These are phyloP conservation scores for Aplosporella prunicola DNA, from an alignment of 2,329 filamentous ascomycete genomes.

Conservation along the genomic window DNA sequence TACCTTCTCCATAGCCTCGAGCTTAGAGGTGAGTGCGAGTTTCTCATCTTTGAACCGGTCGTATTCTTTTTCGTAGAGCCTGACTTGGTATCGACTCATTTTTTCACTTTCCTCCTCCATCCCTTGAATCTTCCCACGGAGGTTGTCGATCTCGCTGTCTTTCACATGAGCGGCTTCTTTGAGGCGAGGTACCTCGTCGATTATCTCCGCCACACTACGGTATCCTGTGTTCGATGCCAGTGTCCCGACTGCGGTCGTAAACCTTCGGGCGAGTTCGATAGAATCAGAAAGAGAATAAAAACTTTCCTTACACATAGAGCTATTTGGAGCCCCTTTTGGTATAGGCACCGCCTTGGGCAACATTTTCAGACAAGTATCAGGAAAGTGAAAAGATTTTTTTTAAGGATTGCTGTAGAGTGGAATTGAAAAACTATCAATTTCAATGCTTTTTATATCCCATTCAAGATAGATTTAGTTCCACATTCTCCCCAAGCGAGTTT, in stretches of 20 bases:
- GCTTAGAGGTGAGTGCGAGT: not conserved
- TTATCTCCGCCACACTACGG: not conserved
- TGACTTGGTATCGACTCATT: not conserved
- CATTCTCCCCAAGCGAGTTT: no score
- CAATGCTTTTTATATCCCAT: no score
- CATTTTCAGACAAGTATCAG: no score
- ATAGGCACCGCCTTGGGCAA: not conserved
- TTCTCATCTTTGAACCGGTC: not conserved
- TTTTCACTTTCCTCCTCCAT: not conserved
- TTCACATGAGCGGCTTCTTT: not conserved
- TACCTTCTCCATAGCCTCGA: not conserved
- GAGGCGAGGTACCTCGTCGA: not conserved
- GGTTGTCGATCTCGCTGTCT: not conserved
- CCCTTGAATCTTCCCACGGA: not conserved
- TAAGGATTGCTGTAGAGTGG: no score
- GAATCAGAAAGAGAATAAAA: not conserved
- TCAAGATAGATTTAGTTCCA: no score
- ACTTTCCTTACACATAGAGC: not conserved
- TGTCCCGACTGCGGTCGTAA: not conserved
- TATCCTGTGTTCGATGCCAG: not conserved
- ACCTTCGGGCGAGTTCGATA: not conserved
- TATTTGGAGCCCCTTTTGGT: not conserved
- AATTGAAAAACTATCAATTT: no score
- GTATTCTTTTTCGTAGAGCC: not conserved
- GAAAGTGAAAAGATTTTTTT: no score